Conservation (phyloP, 2,329 filamentous ascomycete genomes). For the Didymella exigua region DNA sequence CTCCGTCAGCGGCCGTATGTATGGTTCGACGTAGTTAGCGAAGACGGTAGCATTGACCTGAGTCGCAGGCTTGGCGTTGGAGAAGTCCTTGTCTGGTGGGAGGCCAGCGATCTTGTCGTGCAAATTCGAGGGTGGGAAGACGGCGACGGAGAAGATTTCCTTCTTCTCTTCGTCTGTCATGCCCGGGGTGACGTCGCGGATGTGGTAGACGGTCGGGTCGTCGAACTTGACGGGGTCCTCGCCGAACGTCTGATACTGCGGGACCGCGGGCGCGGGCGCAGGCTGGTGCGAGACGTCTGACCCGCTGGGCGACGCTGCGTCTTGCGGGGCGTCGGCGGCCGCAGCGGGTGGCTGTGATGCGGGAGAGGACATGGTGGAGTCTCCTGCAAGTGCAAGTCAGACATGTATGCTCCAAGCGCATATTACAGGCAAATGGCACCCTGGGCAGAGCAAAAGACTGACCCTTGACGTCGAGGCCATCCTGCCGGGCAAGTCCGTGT, state of each 20-base stretch:
- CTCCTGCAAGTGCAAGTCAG: constrained; percentile 34
- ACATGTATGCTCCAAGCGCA: background rate
- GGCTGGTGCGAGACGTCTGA: constrained; percentile 64
- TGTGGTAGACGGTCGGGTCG: constrained; percentile 94
- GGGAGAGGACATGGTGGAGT: constrained; percentile 49
- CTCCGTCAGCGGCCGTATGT: constrained; percentile 85
- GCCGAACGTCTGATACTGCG: constrained; percentile 85
- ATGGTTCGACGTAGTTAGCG: constrained; percentile 88
- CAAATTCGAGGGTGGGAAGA: constrained; percentile 81
- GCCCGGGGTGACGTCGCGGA: constrained; percentile 71
- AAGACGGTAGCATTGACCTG: constrained; percentile 96
- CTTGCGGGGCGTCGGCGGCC: constrained; percentile 66
- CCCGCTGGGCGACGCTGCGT: constrained; percentile 65
- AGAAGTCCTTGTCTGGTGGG: constrained; percentile 94
- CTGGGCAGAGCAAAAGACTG: background rate
- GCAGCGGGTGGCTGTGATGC: constrained; percentile 50
- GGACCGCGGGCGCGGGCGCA: constrained; percentile 64
- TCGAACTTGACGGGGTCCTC: constrained; percentile 88
- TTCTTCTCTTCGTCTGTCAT: constrained; percentile 88
- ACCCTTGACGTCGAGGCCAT: constrained; percentile 58
- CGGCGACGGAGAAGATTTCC: constrained; percentile 83
- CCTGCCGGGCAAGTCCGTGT: constrained; percentile 67
- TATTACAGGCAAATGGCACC: background rate
- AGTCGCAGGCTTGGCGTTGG: constrained; percentile 87
- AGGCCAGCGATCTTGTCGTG: constrained; percentile 84